Evolutionary conservation across 768 basidiomycete genomes (phyloP).

Genomic region (Mycena floridula): DNA sequence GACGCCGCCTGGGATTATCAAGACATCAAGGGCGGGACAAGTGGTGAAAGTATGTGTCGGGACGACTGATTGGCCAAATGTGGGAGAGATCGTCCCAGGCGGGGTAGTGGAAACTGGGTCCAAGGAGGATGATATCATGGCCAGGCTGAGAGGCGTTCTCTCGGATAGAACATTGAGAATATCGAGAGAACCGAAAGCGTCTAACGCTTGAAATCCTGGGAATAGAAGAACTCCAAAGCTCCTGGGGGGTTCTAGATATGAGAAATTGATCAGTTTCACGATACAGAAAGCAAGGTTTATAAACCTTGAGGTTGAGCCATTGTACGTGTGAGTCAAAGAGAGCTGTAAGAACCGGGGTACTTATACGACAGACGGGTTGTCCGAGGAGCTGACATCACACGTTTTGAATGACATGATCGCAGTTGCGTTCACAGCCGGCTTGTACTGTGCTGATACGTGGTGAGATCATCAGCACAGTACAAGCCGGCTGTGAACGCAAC

Average conservation of each 20-base stretch:
- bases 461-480: too few relatives aligned
- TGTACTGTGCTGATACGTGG: too few relatives aligned
- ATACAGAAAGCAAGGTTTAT: neutral
- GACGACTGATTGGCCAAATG: constrained; percentile 26
- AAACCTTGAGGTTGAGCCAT: too few relatives aligned
- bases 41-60: constrained; percentile 34
- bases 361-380: too few relatives aligned
- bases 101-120: constrained; percentile 26
- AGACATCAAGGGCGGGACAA: constrained; percentile 29
- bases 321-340: too few relatives aligned
- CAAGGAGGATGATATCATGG: constrained; percentile 23
- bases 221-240: constrained; percentile 24
- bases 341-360: too few relatives aligned
- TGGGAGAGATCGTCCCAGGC: constrained; percentile 9
- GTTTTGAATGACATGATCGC: too few relatives aligned
- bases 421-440: too few relatives aligned
- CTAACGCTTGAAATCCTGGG: constrained; percentile 27
- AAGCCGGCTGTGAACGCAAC: too few relatives aligned
- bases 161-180: constrained; percentile 24
- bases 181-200: constrained; percentile 30
- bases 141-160: constrained; percentile 15
- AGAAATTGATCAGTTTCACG: constrained; percentile 7
- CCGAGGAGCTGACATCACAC: too few relatives aligned
- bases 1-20: constrained; percentile 25
- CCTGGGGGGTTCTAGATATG: too few relatives aligned